Conservation (phyloP, 2,329 filamentous ascomycete species). For the Arthrobotrys sinensis region DNA sequence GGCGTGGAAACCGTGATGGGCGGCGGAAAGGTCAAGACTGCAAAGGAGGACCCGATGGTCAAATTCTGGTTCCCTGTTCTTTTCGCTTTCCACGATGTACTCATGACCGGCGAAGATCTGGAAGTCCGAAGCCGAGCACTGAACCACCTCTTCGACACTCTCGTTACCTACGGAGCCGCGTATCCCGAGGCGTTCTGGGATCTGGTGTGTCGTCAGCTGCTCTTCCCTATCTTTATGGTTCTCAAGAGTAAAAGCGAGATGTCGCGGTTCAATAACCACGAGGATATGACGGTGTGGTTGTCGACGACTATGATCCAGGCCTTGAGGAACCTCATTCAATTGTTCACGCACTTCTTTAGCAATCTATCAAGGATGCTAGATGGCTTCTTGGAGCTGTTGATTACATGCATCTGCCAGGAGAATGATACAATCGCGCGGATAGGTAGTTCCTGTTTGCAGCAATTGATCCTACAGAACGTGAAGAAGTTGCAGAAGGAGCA, state of each 20-base stretch:
- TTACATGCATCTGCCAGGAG: slow-evolving; percentile 97
- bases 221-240: slow-evolving; percentile 99
- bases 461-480: slow-evolving; percentile 96
- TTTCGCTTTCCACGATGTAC: slow-evolving; percentile 97
- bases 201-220: slow-evolving; percentile 93
- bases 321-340: slow-evolving; percentile 95
- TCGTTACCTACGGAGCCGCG: slow-evolving; percentile 89
- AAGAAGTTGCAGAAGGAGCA: slow-evolving; percentile 88
- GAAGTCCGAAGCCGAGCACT: slow-evolving; percentile 91
- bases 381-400: slow-evolving; percentile 93
- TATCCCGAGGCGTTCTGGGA: slow-evolving; percentile 98
- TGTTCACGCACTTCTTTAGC: slow-evolving; percentile 99
- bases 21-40: slow-evolving; percentile 68
- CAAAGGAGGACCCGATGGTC: slow-evolving; percentile 82
- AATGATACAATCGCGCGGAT: slow-evolving; percentile 99
- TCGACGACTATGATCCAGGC: slow-evolving; percentile 99
- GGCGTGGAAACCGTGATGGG: slow-evolving; percentile 35
- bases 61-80: slow-evolving; percentile 99
- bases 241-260: slow-evolving; percentile 96
- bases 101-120: slow-evolving; percentile 99
- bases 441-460: slow-evolving; percentile 97
- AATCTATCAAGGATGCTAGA: slow-evolving; percentile 97
- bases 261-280: slow-evolving; percentile 93
- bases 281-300: slow-evolving; percentile 97
- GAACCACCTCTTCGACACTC: slow-evolving; percentile 95